Evolutionary conservation across 768 basidiomycete species (phyloP), one percentile per base, ranked within the genome.

Genomic region (Termitomyces sp.): DNA sequence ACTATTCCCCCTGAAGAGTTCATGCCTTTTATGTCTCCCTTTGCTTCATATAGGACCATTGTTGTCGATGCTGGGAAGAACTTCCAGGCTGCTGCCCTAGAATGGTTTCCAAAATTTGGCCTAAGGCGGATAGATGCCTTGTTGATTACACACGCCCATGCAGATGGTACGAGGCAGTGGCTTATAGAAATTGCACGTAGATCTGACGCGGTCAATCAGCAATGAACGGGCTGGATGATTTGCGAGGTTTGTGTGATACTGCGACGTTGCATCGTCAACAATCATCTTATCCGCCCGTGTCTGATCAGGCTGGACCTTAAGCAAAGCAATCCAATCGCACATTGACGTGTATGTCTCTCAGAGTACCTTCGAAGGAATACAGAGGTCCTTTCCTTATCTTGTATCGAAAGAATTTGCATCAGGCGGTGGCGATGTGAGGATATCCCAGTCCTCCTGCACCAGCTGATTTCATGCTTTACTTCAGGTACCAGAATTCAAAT

Each of bases 191-290:
- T n/a, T 32, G n/a, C 26, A 30, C 21, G 6, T 19, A 48, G n/a
- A 56, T 17, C 14, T 58, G 45, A 56, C 35, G 19, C 53, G 22
- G 45, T 37, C 30, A 40, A 57, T 21, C 28, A 77, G 93, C 93
- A 6, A 90, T 93, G 74, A 92, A 93, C 63, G 93, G 93, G 3
- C 69, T 96, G 54, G 93, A 96, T 70, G 93, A 96, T 68, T 73
- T 95, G 37, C 77, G 93, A 75, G 87, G 90, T 86, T 58, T 54
- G 74, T 68, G 51, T 44, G 9, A 47, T 14, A 41, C 19, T 42
- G 19, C 26, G 12, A 54, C 44, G 34, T 40, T 47, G 22, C 22
- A 21, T 24, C 12, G 5, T 17, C 45, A 24, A 37, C 53, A 40
- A 19, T n/a, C 35, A 35, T 57, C 35, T 30, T 14, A 51, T 35